Base-by-base conservation (phyloP, 768 basidiomycete species). In the Mycena olivaceomarginata region DNA sequence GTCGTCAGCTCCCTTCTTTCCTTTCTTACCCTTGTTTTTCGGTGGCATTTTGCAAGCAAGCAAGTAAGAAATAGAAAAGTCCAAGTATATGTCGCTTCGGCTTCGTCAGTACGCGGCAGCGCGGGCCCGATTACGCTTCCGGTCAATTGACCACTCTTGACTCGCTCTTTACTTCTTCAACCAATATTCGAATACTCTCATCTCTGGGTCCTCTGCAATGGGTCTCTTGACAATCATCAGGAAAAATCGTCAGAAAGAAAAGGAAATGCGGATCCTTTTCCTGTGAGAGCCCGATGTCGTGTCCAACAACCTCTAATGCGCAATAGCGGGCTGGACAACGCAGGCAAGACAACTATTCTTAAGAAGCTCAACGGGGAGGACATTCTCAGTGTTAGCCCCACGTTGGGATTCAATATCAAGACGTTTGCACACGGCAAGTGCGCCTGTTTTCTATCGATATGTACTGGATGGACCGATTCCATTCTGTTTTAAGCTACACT, bases 351-450 rank as follows among this genome's bases (percentile, higher is more conserved):
- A 2, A 99, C 98, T 2, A 98, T 99, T 79, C 86, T 99, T 74
- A 99, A 99, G 89, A 96, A 96, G 85, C 90, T 99, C 77, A 98
- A 96, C 77, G 95, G 93, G 25, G 98, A 99, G 86, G 96, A 98
- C 85, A 97, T 98, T 80, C 90, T 90, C 81, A 91, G 90, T 67
- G 93, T 99, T 71, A 96, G 95, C 82, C 98, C 98, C 2, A 99
- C 98, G 12, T 88, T 99, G 16, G 98, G 98, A 13, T 99, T 99
- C 90, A 98, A 99, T 85, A 99, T 99, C 90, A 98, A 98, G 89
- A 98, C 98, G 8, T 97, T 99, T 81, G 89, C 93, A 39, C 95
- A 98, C 85, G 91, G 94, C 86, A 95, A 95, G 97, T 99, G 85
- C 85, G 91, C 83, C 51, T 69, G 73, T 78, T 79, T 79, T 79